phyloP scores from a whole-genome alignment of 371 early-diverging fungal species.

The Saksenaea vasiformis region DNA sequence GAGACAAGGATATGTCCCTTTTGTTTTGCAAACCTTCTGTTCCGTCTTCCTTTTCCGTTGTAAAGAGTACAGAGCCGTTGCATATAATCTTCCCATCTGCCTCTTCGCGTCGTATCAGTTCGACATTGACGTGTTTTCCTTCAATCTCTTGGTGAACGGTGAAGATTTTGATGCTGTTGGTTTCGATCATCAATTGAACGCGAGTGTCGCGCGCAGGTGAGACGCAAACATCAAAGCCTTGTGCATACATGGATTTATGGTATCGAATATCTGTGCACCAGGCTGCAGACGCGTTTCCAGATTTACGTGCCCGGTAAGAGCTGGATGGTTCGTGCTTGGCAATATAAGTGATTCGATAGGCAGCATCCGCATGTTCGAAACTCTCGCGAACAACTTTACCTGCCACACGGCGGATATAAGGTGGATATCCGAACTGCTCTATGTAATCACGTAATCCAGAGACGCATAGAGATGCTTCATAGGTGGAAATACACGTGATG shows the following conservation, averaged over 20 bases:
- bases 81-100: conserved; percentile 5
- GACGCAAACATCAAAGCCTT: conserved; percentile 41
- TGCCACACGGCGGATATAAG: conserved; percentile 52
- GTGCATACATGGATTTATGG: conserved; percentile 34
- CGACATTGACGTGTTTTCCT: conserved; percentile 39
- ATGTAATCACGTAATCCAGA: conserved; percentile 40
- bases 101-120: conserved; percentile 11
- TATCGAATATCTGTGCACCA: conserved; percentile 52
- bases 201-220: conserved; percentile 30
- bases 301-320: conserved; percentile 37
- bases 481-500: background rate
- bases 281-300: conserved; percentile 1
- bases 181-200: conserved; percentile 13
- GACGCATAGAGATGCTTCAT: conserved; percentile 29
- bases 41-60: background rate
- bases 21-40: background rate
- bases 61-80: background rate
- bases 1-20: background rate
- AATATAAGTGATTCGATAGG: conserved; percentile 31
- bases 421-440: conserved; percentile 53
- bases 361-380: conserved; percentile 24
- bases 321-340: conserved; percentile 47
- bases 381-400: conserved; percentile 43
- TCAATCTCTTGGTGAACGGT: conserved; percentile 39
- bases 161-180: conserved; percentile 30